Evolutionary conservation across 2,329 filamentous ascomycete genomes (phyloP).

Genomic region (Penicillium sp.): DNA sequence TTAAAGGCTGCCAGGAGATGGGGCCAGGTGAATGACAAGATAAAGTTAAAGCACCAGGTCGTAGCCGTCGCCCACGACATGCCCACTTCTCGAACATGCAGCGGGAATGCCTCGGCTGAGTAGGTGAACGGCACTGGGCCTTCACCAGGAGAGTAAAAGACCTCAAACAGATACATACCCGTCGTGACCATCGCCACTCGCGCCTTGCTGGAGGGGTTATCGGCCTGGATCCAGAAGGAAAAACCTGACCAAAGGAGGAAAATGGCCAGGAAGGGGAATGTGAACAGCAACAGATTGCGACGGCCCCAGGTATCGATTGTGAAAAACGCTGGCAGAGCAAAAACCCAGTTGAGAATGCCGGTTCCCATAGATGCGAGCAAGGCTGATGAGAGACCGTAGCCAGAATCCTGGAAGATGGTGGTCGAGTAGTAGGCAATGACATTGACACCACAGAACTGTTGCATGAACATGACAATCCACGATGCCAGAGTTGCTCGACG

Average conservation of each 20-base stretch:
- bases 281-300: slow-evolving; percentile 62
- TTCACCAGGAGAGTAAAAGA: slow-evolving; percentile 58
- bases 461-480: slow-evolving; percentile 67
- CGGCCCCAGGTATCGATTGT: slow-evolving; percentile 69
- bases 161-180: slow-evolving; percentile 51
- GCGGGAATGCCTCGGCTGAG: slow-evolving; percentile 64
- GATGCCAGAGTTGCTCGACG: slow-evolving; percentile 59
- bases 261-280: slow-evolving; percentile 62
- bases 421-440: slow-evolving; percentile 64
- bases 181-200: slow-evolving; percentile 47
- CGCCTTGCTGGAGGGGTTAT: slow-evolving; percentile 26
- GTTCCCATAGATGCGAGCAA: slow-evolving; percentile 64
- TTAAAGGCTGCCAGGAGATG: slow-evolving; percentile 51
- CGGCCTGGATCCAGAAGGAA: slow-evolving; percentile 41
- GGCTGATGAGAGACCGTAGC: slow-evolving; percentile 54
- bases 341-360: slow-evolving; percentile 66
- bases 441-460: slow-evolving; percentile 59
- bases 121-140: slow-evolving; percentile 67
- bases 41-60: slow-evolving; percentile 59
- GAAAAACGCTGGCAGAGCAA: slow-evolving; percentile 64
- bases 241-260: slow-evolving; percentile 53
- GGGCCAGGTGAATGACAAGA: slow-evolving; percentile 57
- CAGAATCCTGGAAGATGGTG: slow-evolving; percentile 60
- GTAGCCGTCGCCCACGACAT: slow-evolving; percentile 61
- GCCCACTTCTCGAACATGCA: slow-evolving; percentile 61